Evolutionary conservation across 2,329 filamentous ascomycete species (phyloP), one percentile per base, ranked within the genome.

Genomic region (Ophiostoma quercus): DNA sequence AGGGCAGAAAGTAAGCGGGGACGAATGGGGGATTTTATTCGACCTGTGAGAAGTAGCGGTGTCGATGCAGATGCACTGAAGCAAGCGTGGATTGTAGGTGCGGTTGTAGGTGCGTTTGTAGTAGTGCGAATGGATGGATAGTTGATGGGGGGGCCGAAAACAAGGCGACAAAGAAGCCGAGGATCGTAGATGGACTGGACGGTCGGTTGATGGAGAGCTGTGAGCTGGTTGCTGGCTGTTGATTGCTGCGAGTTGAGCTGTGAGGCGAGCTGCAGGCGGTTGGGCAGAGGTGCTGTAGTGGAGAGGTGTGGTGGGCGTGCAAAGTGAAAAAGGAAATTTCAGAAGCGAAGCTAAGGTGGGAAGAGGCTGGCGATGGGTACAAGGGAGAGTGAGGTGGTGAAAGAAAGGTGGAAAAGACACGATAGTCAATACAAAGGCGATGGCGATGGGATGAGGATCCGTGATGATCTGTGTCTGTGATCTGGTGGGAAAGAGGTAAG

Each of bases 1-100:
- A 63, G 43, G 34, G 32, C 51, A 66, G 66, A 32, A 63, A 60
- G 39, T 47, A 39, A 68, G 51, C 19, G 67, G 54, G 67, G 62
- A 37, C 29, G 34, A 29, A 22, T 34, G 22, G 60, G 43, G 67
- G 63, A 32, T 43, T 68, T 68, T 60, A 68, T 66, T 66, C 60
- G 57, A 43, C 67, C 67, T 66, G 34, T 68, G 22, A 57, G 69
- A 71, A 71, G 67, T 68, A 71, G 69, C 69, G 69, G 69, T 71
- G 69, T 68, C 69, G 67, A 71, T 71, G 51, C 62, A 66, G 66
- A 54, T 68, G 69, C 69, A 62, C 69, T 67, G 60, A 34, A 51
- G 41, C 66, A 70, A 70, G 65, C 54, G 65, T 70, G 54, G 29
- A 57, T 66, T 29, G 68, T 60, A 54, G 62, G 63, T 54, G 43